Evolutionary conservation across 805 yeast genomes (phyloP), one percentile per base, ranked within the genome.

Genomic region (Blastobotrys parvus): DNA sequence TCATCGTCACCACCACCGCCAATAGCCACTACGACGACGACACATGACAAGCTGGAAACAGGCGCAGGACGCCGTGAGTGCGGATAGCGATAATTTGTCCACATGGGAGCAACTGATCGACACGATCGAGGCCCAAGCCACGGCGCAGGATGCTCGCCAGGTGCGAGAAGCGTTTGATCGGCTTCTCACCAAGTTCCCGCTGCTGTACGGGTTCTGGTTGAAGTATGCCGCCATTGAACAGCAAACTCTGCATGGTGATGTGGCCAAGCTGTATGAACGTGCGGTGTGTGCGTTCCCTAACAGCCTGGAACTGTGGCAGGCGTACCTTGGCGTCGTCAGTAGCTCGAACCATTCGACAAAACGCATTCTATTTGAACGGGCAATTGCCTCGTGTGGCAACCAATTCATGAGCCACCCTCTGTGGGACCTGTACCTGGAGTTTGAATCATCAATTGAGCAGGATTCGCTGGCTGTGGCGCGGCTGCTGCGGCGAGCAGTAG

Each of bases 401-500:
- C 83, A 86, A 46, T 92, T 84, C 62, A 65, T 81, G 50, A 74
- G 94, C 0, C 89, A 86, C 56, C 70, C 80, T 0, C 59, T 90
- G 34, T 90, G 97, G 97, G 95, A 89, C 57, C 68, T 71, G 45
- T 79, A 76, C 48, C 61, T 92, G 18, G 79, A 70, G 35, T 82
- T 77, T 65, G 80, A 77, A 51, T 58, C 63, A 2, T 60, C 64
- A 20, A 60, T 60, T 20, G 70, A 65, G 30, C 59, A 74, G 3
- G 53, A 67, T 2, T 55, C 59, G 2, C 55, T 75, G 2, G 70
- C 77, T 1, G 38, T 47, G 15, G 65, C 45, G 60, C 40, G 22
- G 3, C 78, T 35, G 59, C 77, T 38, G 55, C 56, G 30, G 2
- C 42, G 48, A 18, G 47, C 64, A 13, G 43, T 60, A 4, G 45